A percentile compares a stretch with the other conserved stretches of the same genome.
These are phyloP conservation scores for Boletus sensibilis DNA, from an alignment of 768 basidiomycete genomes.

Conservation along the genomic window DNA sequence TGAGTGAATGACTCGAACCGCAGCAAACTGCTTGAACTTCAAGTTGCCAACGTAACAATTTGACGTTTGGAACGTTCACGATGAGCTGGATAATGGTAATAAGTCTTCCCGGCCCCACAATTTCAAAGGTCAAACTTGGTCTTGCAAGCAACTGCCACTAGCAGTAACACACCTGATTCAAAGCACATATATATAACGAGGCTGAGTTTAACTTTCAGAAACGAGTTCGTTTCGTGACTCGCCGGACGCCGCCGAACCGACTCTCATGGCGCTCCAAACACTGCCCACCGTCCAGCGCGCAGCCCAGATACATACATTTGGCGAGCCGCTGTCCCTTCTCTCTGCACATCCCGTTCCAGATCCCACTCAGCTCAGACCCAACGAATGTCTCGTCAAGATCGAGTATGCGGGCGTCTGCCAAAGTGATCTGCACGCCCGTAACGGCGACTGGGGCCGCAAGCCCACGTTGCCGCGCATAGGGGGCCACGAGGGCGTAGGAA, in stretches of 20 bases:
- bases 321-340: slow-evolving; percentile 12
- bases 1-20: no score
- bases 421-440: slow-evolving; percentile 39
- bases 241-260: neutral
- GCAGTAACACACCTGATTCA: neutral
- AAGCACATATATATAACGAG: neutral
- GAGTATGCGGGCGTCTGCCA: slow-evolving; percentile 44
- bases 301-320: slow-evolving; percentile 22
- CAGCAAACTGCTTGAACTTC: no score
- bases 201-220: neutral
- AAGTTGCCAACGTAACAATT: no score
- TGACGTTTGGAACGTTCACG: no score
- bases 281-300: slow-evolving; percentile 27
- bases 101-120: no score
- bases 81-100: no score
- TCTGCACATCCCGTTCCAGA: slow-evolving; percentile 19
- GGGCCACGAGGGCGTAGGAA: slow-evolving; percentile 48
- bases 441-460: slow-evolving; percentile 37
- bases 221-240: neutral
- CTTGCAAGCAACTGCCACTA: no score
- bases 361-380: slow-evolving; percentile 14
- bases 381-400: slow-evolving; percentile 41
- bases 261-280: neutral
- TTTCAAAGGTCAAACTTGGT: no score
- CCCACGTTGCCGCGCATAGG: slow-evolving; percentile 36